Conservation (phyloP, 108 stramenopile species). For the Mediolabrus comicus region DNA sequence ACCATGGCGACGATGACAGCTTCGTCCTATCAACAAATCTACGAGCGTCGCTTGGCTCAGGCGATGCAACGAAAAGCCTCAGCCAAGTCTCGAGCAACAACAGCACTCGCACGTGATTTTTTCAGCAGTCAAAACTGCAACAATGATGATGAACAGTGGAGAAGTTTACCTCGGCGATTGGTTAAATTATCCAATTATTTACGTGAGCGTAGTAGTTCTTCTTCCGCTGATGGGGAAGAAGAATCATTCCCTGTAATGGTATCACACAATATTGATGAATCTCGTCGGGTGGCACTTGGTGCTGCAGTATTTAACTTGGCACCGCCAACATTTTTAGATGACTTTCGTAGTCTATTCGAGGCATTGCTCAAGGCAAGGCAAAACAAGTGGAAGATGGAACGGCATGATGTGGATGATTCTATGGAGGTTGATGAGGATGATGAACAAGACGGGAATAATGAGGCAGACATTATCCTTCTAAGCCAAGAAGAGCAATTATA, state of each 20-base stretch:
- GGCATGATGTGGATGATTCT: not conserved
- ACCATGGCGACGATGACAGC: not conserved
- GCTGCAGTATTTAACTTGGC: constrained; percentile 62
- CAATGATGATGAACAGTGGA: constrained; percentile 24
- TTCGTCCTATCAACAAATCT: not conserved
- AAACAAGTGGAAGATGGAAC: constrained; percentile 19
- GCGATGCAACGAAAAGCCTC: constrained; percentile 8
- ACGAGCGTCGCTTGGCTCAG: constrained; percentile 1
- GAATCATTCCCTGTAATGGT: constrained; percentile 1
- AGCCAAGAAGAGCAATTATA: constrained; percentile 40
- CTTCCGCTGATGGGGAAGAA: not conserved
- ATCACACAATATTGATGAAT: constrained; percentile 35
- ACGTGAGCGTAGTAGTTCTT: constrained; percentile 7
- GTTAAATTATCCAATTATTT: constrained; percentile 6
- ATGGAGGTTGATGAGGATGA: constrained; percentile 39
- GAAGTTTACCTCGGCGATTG: constrained; percentile 42
- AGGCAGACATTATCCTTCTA: not conserved
- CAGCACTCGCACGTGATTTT: constrained; percentile 13
- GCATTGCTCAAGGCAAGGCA: constrained; percentile 43
- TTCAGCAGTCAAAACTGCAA: not conserved
- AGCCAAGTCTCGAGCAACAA: constrained; percentile 1
- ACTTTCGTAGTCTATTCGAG: constrained; percentile 51
- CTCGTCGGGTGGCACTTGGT: constrained; percentile 52
- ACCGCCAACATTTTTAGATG: constrained; percentile 30
- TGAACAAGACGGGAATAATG: constrained; percentile 3